These are phyloP conservation scores for Linum lewisii DNA, from an alignment of 345 rosid genomes.

Conservation along the genomic window DNA sequence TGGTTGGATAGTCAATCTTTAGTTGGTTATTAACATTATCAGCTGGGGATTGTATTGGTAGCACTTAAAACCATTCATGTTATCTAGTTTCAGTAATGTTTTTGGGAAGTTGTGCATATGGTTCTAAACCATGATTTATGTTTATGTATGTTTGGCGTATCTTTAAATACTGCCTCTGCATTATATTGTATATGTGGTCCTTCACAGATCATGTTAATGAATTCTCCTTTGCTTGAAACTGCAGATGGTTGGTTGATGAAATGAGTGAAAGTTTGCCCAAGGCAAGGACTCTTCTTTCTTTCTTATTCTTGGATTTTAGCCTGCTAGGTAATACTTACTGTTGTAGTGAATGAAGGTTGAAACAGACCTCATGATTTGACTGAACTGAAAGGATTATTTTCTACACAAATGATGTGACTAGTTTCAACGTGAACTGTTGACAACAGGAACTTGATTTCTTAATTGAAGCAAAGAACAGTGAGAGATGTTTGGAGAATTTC, in stretches of 20 bases:
- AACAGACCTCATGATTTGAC: not conserved
- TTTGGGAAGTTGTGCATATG: not conserved
- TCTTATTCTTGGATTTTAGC: not conserved
- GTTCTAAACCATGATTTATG: not conserved
- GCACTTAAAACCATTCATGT: not conserved
- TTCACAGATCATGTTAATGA: conserved; percentile 14
- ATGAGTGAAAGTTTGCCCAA: conserved; percentile 81
- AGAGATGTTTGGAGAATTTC: conserved; percentile 82
- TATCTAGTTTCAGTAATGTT: not conserved
- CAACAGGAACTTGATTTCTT: conserved; percentile 84
- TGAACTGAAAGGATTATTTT: not conserved
- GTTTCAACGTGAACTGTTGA: not conserved
- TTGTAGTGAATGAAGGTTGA: not conserved
- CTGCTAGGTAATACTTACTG: not conserved
- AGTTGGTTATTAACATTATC: not conserved
- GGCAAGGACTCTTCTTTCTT: conserved; percentile 38
- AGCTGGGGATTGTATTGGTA: not conserved
- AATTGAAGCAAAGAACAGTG: conserved; percentile 83
- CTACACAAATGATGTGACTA: not conserved
- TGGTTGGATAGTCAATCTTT: not conserved
- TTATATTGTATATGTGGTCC: conserved; percentile 1
- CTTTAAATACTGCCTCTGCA: not conserved
- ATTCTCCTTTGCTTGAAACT: conserved; percentile 24
- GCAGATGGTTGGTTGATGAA: conserved; percentile 93
- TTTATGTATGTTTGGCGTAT: not conserved